Percentiles rank a stretch among this genome's conserved stretches.
phyloP scores from a whole-genome alignment of 2,329 filamentous ascomycete species.

The Cyphellophora europaea region DNA sequence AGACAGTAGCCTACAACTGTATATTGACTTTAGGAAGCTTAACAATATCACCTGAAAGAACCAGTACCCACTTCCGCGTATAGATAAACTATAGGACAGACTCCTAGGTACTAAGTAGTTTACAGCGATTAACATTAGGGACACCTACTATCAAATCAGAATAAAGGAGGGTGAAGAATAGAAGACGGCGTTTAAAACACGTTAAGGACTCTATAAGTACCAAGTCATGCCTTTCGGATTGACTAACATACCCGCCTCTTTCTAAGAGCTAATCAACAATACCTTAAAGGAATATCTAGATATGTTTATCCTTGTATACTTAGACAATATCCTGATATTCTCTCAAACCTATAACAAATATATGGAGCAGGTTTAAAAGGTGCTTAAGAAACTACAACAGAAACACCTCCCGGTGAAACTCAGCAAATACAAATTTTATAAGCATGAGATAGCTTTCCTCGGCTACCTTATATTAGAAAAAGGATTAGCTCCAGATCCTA shows the following conservation, averaged over 20 bases:
- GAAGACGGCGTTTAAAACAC: constrained; percentile 14
- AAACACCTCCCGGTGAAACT: constrained; percentile 6
- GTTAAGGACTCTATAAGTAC: constrained; percentile 16
- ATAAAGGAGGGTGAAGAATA: constrained; percentile 13
- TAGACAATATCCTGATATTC: constrained; percentile 24
- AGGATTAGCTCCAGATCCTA: constrained; percentile 11
- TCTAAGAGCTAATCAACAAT: constrained; percentile 22
- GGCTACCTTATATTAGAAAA: constrained; percentile 9
- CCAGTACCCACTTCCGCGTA: constrained; percentile 22
- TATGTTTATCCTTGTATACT: constrained; percentile 9
- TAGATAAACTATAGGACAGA: constrained; percentile 10
- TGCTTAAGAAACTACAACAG: constrained; percentile 7
- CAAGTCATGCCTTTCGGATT: constrained; percentile 16
- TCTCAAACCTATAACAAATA: constrained; percentile 10
- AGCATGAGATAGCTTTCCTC: constrained; percentile 11
- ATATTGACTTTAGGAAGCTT: constrained; percentile 26
- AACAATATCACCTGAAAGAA: constrained; percentile 29
- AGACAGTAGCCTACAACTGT: constrained; percentile 22
- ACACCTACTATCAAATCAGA: constrained; percentile 8
- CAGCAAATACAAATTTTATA: constrained; percentile 15
- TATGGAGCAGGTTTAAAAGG: constrained; percentile 8
- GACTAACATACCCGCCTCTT: constrained; percentile 15
- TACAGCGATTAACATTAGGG: constrained; percentile 16
- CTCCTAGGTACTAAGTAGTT: constrained; percentile 7
- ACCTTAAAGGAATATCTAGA: constrained; percentile 14